These are phyloP conservation scores for Aspergillus sclerotioniger DNA, from an alignment of 495 filamentous ascomycete genomes.

Conservation along the genomic window DNA sequence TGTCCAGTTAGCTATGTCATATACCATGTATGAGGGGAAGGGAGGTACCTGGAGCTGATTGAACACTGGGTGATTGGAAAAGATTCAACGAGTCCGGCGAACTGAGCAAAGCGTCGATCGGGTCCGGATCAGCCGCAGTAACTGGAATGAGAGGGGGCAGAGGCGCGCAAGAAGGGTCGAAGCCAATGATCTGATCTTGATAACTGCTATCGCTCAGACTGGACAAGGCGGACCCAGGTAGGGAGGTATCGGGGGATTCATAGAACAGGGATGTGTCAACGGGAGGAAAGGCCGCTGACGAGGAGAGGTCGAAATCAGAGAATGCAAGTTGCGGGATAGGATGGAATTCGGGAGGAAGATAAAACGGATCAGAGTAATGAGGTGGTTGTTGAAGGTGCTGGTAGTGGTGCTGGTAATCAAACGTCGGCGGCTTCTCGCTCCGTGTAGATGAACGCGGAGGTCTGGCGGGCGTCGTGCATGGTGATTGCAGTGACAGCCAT, in stretches of 20 bases:
- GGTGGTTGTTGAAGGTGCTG: background rate
- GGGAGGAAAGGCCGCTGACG: slow-evolving; percentile 16
- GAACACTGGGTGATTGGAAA: slow-evolving; percentile 7
- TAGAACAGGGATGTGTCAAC: slow-evolving; percentile 11
- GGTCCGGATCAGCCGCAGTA: slow-evolving; percentile 9
- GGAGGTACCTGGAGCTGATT: slow-evolving; percentile 13
- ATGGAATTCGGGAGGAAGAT: slow-evolving; percentile 8
- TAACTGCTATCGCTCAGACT: slow-evolving; percentile 1
- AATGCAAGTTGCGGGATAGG: background rate
- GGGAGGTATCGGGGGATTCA: slow-evolving; percentile 5
- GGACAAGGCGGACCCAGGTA: slow-evolving; percentile 8
- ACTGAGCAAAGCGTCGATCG: slow-evolving; percentile 12
- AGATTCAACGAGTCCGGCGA: slow-evolving; percentile 9
- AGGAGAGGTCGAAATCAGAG: slow-evolving; percentile 4
- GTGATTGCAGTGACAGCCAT: slow-evolving; percentile 14
- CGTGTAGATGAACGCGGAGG: background rate
- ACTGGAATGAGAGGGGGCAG: background rate
- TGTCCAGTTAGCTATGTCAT: background rate
- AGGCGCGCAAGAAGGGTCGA: slow-evolving; percentile 1
- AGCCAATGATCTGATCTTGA: slow-evolving; percentile 3
- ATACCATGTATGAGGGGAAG: background rate
- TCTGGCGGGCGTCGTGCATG: slow-evolving; percentile 12
- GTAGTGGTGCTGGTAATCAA: slow-evolving; percentile 5
- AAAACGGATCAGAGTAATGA: background rate
- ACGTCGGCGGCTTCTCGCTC: slow-evolving; percentile 8